Conservation (phyloP, 2,329 filamentous ascomycete species). For the Hymenoscyphus repandus region DNA sequence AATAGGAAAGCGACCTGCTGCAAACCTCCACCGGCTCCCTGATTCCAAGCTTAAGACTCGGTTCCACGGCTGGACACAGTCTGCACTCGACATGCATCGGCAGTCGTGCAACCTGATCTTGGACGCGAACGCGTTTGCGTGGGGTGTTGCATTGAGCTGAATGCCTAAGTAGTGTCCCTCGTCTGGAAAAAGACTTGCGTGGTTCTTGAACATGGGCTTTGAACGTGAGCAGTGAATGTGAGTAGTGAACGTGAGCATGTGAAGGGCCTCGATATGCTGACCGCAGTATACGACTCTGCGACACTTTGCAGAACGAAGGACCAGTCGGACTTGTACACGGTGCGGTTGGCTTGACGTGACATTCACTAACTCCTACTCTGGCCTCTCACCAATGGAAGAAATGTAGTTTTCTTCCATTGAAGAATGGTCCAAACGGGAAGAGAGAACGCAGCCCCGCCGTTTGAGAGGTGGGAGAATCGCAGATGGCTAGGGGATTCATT, state of each 20-base stretch:
- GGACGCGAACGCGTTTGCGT: no score
- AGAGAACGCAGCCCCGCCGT: not conserved
- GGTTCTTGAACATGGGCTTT: no score
- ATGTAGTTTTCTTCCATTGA: not conserved
- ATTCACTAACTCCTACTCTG: not conserved
- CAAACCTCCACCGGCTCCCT: not conserved
- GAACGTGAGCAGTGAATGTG: no score
- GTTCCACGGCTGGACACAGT: not conserved
- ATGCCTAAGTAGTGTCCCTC: not conserved
- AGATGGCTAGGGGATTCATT: not conserved
- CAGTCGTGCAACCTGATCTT: not conserved
- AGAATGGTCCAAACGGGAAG: not conserved
- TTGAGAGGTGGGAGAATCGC: not conserved
- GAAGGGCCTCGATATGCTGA: no score
- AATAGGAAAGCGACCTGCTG: no score
- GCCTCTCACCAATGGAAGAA: not conserved
- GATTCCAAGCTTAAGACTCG: slow-evolving; percentile 1
- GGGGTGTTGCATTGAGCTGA: not conserved
- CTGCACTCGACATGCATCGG: not conserved
- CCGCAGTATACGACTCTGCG: no score
- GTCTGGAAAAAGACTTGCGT: not conserved
- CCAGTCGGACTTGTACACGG: no score
- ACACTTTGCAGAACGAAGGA: no score
- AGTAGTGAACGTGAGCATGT: no score
- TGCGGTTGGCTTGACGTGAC: no score